These are phyloP conservation scores for Balansia obtecta DNA, from an alignment of 2,329 filamentous ascomycete genomes.

Conservation along the genomic window DNA sequence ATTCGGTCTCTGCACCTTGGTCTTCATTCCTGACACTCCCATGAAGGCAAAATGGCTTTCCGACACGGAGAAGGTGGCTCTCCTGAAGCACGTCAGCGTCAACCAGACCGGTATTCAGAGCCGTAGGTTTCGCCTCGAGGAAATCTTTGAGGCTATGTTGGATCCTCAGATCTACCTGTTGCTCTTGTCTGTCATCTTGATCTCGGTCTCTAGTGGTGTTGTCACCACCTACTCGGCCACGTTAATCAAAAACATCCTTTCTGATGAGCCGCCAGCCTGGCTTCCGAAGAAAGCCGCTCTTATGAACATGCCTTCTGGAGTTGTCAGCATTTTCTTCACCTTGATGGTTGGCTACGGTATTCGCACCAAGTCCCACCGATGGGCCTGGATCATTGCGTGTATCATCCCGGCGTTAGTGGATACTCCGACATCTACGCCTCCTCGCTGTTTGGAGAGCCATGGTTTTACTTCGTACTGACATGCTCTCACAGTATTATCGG, in stretches of 20 bases:
- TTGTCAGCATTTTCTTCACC: slow-evolving; percentile 39
- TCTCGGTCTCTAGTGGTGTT: slow-evolving; percentile 40
- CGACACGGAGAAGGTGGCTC: slow-evolving; percentile 33
- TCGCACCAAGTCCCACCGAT: slow-evolving; percentile 33
- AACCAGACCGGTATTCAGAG: slow-evolving; percentile 47
- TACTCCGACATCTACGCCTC: not conserved
- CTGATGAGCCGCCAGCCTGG: slow-evolving; percentile 12
- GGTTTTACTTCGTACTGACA: not conserved
- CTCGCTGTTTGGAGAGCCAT: not conserved
- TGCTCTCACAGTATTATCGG: slow-evolving; percentile 27
- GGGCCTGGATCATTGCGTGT: slow-evolving; percentile 35
- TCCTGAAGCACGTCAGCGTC: slow-evolving; percentile 39
- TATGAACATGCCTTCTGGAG: slow-evolving; percentile 42
- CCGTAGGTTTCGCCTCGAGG: slow-evolving; percentile 37
- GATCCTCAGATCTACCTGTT: slow-evolving; percentile 42
- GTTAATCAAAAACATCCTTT: slow-evolving; percentile 36
- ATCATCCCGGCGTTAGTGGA: slow-evolving; percentile 32
- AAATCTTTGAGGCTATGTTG: slow-evolving; percentile 37
- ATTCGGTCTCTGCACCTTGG: slow-evolving; percentile 19
- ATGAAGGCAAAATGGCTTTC: slow-evolving; percentile 34
- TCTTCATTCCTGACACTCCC: slow-evolving; percentile 28
- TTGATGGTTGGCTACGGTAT: slow-evolving; percentile 35
- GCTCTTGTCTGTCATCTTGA: slow-evolving; percentile 32
- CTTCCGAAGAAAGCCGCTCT: slow-evolving; percentile 31
- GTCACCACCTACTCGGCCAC: slow-evolving; percentile 43